These are phyloP conservation scores for Monosporascus sp. DNA, from an alignment of 2,329 filamentous ascomycete genomes.

Conservation along the genomic window DNA sequence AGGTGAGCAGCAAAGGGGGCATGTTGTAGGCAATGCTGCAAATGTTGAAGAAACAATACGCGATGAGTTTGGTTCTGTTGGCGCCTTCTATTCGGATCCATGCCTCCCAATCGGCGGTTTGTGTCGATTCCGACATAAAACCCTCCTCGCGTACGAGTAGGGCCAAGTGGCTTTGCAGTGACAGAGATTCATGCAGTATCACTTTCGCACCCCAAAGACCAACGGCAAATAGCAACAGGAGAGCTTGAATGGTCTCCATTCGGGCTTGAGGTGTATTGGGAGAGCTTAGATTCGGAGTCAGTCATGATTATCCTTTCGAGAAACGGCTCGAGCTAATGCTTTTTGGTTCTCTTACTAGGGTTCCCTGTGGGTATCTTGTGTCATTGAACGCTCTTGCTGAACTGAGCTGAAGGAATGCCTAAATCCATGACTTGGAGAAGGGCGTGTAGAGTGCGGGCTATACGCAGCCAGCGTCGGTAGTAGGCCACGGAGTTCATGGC, in stretches of 20 bases:
- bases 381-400: constrained; percentile 50
- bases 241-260: constrained; percentile 60
- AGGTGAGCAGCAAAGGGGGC: constrained; percentile 52
- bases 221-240: constrained; percentile 55
- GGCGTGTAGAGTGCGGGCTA: constrained; percentile 54
- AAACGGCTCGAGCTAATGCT: neutral
- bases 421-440: constrained; percentile 52
- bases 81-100: constrained; percentile 54
- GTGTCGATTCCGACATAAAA: constrained; percentile 42
- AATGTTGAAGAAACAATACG: constrained; percentile 59
- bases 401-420: constrained; percentile 55
- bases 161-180: constrained; percentile 53
- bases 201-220: constrained; percentile 58
- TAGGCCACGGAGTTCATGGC: constrained; percentile 51
- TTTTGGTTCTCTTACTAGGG: constrained; percentile 45
- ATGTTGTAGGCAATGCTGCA: constrained; percentile 59
- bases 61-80: constrained; percentile 54
- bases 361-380: constrained; percentile 54
- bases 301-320: constrained; percentile 1
- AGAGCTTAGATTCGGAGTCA: constrained; percentile 34
- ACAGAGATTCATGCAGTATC: constrained; percentile 55
- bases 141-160: constrained; percentile 56
- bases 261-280: constrained; percentile 54
- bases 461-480: constrained; percentile 53
- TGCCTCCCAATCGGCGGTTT: constrained; percentile 51